Percentiles rank a stretch among this genome's conserved stretches.
Evolutionary conservation across 2,329 filamentous ascomycete genomes (phyloP).

Genomic region (Leptographium procerum): DNA sequence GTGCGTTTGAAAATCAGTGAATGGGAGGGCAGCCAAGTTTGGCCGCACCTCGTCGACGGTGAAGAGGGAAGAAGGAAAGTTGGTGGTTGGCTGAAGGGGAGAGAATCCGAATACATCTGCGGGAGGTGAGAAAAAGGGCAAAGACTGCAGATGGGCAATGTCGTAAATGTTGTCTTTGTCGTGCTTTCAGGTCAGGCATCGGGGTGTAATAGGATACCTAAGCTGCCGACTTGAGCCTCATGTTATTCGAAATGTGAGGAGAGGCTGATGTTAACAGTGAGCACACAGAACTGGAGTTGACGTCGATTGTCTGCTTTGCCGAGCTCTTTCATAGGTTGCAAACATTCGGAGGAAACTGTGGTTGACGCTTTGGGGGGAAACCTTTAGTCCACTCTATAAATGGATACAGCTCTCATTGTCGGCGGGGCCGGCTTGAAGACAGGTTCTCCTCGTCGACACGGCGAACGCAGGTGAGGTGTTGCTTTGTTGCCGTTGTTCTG

Average conservation of each 20-base stretch:
- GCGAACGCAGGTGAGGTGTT: background rate
- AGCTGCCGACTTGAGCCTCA: background rate
- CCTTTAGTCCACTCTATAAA: background rate
- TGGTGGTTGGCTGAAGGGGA: conserved; percentile 11
- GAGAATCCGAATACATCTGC: conserved; percentile 17
- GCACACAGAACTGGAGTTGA: background rate
- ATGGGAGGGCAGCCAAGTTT: background rate
- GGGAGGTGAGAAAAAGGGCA: background rate
- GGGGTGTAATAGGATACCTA: background rate
- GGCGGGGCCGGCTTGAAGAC: background rate
- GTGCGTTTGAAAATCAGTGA: background rate
- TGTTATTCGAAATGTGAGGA: background rate
- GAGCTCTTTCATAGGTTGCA: background rate
- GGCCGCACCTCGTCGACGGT: background rate
- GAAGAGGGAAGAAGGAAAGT: conserved; percentile 3
- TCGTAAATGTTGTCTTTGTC: background rate
- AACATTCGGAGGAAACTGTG: background rate
- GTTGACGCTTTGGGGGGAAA: background rate
- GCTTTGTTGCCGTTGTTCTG: background rate
- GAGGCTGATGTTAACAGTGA: background rate
- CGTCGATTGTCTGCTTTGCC: background rate
- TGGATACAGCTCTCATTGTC: conserved; percentile 3
- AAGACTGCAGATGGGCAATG: background rate
- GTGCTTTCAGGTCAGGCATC: background rate
- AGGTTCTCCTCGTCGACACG: background rate